Base-by-base conservation (phyloP, 2,329 filamentous ascomycete species). In the Diaporthe humulicola region DNA sequence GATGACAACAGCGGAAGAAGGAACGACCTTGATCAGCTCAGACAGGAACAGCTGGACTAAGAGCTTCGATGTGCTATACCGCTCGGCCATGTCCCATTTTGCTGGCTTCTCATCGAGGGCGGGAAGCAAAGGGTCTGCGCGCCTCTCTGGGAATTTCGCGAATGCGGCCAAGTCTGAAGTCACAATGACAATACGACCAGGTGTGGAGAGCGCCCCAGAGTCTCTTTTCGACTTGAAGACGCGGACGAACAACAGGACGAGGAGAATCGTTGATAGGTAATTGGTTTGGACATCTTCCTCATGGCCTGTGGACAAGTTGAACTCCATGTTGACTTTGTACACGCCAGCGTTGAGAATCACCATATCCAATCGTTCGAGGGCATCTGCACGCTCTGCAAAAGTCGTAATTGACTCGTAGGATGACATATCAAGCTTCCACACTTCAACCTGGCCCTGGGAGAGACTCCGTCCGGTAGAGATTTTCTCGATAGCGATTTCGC, bases 371-470 rank as follows among this genome's bases (percentile, higher is more conserved):
- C 38, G 25, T 40, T 48, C 25, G 9, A 66, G 60, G 19, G 60
- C 3, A 14, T n/a, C 33, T 2, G 48, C 52, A 3, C 38, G 38
- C 25, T 45, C 17, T 9, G 25, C 50, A 45, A 74, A 74, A 2
- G 30, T 28, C 33, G 30, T 61, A 38, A 74, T 38, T 9, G 85
- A 86, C 1, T 80, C 78, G 69, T 85, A 85, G 12, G 78, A 81
- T 17, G 54, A 72, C 77, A 83, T 81, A 71, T 86, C 84, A n/a
- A 86, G 74, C 28, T 77, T 19, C 83, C 83, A 86, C 2, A 86
- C 82, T 66, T 84, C 81, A 42, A 85, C 80, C 28, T 79, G 77
- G 19, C 77, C 74, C 7, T 77, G 73, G n/a, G 78, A 76, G 45
- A 74, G 57, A 33, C 74, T 74, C n/a, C 75, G 78, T 40, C 25